A percentile compares a stretch with the other conserved stretches of the same genome.
Conservation (phyloP, 2,329 filamentous ascomycete genomes). For the Sodiomyces alkalinus region DNA sequence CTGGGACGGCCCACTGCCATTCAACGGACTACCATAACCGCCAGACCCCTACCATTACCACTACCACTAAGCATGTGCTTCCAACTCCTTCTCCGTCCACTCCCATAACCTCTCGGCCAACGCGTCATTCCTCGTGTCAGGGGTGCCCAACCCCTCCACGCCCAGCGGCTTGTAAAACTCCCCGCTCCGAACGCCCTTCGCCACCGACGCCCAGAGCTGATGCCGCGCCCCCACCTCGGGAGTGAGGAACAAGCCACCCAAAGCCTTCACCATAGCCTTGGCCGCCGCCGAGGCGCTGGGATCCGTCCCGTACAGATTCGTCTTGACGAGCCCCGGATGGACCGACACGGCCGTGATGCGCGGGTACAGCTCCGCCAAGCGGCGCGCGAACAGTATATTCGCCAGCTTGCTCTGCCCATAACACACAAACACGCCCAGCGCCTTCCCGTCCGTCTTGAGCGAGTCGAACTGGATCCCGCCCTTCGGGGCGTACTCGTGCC, state of each 20-base stretch:
- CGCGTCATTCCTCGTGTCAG: neutral
- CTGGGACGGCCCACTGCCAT: neutral
- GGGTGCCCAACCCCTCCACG: conserved; percentile 3
- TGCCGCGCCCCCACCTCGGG: conserved; percentile 19
- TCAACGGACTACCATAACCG: conserved; percentile 1
- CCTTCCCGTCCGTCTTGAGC: conserved; percentile 11
- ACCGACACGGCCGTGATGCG: conserved; percentile 11
- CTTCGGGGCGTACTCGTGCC: conserved; percentile 8
- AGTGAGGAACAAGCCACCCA: neutral
- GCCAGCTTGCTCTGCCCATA: conserved; percentile 18
- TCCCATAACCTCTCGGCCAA: conserved; percentile 15
- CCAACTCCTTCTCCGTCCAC: conserved; percentile 21
- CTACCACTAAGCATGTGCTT: neutral
- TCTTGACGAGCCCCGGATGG: conserved; percentile 14
- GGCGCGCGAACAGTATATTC: conserved; percentile 14
- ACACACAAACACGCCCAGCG: conserved; percentile 8
- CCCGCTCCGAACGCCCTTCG: conserved; percentile 15
- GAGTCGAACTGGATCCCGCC: conserved; percentile 15
- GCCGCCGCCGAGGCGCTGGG: too few relatives aligned
- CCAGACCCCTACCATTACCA: conserved; percentile 1
- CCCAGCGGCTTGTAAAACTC: conserved; percentile 20
- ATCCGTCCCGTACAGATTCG: conserved; percentile 11
- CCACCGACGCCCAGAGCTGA: conserved; percentile 27
- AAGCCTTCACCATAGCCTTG: too few relatives aligned
- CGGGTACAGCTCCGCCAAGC: conserved; percentile 12